Base-by-base conservation (phyloP, 176 grass and related monocot species). In the Cocos nucifera region DNA sequence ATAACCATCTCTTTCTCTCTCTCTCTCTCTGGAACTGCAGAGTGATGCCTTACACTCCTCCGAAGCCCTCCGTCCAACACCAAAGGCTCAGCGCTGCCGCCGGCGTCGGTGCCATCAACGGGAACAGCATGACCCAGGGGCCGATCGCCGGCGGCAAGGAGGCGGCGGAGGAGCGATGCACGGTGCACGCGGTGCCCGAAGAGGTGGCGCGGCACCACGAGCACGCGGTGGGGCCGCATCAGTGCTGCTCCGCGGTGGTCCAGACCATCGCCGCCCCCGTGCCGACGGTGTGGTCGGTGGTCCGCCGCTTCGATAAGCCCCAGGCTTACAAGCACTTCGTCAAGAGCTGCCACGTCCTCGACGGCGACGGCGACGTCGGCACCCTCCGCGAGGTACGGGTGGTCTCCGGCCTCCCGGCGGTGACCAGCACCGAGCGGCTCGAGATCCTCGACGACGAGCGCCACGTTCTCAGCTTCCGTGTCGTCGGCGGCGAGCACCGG, bases 291-390 rank as follows among this genome's bases (percentile, higher is more conserved):
- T 67, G 65, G 65, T 67, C 65, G 17, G 51, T 55, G 26, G 51
- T 67, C 2, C 52, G 65, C 3, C 52, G 65, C 65, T 67, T 67
- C 26, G 51, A 56, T 17, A 21, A 67, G 65, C 65, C 51, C n/a
- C 65, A 67, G 65, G 52, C n/a, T 4, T 67, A 67, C 65, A 67
- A 67, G 25, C 51, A 56, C 65, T 67, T 67, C 65, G 65, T 67
- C 25, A 67, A 53, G 52, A 67, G 65, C 51, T 67, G 65, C 65
- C 27, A 51, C 26, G 65, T 56, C 49, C 27, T 67, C 9, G 23
- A 3, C 63, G 63, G 63, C 25, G n/a, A 66, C 64, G 64, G 64
- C 50, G 64, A 17, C 24, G 63, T 65, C 12, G 65, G 65, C 52
- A 55, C 51, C 17, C 65, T 67, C 10, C 65, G 51, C 6, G 65